Evolutionary conservation across 768 basidiomycete genomes (phyloP), one percentile per base, ranked within the genome.

Genomic region (Trametes elegans): DNA sequence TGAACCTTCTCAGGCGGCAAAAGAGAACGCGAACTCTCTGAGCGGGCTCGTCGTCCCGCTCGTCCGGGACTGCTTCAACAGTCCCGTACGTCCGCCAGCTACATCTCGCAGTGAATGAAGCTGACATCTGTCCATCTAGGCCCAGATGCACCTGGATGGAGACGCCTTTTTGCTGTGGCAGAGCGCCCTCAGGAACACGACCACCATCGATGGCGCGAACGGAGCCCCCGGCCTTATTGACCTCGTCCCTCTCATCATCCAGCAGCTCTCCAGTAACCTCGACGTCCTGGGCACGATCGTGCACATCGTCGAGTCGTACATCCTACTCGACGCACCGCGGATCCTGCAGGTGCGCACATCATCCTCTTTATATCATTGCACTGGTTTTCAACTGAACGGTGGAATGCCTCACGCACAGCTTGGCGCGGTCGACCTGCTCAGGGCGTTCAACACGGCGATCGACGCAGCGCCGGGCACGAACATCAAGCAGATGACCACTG

Each of bases 151-250:
- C 58, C 77, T 96, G 21, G 92, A 95, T 61, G 82, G 84, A 57
- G 93, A 95, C 67, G 88, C 82, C 0, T 67, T 93, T 42, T 76
- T 74, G 36, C 79, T 96, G 10, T 95, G 93, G 93, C 74, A 78
- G 21, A 74, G 79, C 28, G 80, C 88, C 1, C 71, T 94, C 32
- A 78, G 84, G 43, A 89, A 90, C 63, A 79, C 87, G 1, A 67
- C 76, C 1, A 72, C 76, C 1, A 66, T 91, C 7, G 71, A 78
- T 10, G 77, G 71, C 55, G 62, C 71, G n/a, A 69, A 74, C 47
- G 79, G 79, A 1, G 71, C 68, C 16, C 75, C 79, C 0, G 77
- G 75, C 34, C 76, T 93, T 21, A 70, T 83, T 28, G 80, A 83
- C 23, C 73, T 95, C 26, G 81, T 90, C 51, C 89, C 88, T 16